Evolutionary conservation across 176 grass and related monocot genomes (phyloP).

Genomic region (Phragmites australis): DNA sequence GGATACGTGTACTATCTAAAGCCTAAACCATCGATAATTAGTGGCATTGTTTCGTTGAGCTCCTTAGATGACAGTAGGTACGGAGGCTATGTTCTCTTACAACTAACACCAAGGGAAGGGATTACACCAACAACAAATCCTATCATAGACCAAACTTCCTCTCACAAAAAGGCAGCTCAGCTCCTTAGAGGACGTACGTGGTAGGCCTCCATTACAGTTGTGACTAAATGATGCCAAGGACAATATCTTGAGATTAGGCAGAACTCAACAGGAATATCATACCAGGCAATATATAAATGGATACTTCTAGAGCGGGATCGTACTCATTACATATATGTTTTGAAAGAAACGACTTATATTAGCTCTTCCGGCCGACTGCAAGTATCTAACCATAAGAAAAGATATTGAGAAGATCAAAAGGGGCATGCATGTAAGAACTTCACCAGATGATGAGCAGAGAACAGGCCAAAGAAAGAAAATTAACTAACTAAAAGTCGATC

Average conservation of each 20-base stretch:
- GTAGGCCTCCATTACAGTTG: neutral
- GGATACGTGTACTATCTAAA: neutral
- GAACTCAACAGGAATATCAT: neutral
- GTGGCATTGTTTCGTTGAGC: neutral
- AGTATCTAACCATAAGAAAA: neutral
- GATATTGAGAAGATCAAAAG: conserved; percentile 20
- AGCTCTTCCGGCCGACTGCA: neutral
- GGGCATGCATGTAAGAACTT: neutral
- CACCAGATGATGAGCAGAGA: conserved; percentile 11
- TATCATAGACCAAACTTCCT: conserved; percentile 1
- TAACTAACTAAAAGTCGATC: neutral
- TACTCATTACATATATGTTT: neutral
- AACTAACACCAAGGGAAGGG: neutral
- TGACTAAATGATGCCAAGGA: neutral
- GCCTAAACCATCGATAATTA: neutral
- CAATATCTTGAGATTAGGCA: conserved; percentile 10
- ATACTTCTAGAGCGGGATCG: neutral
- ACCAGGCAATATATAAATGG: neutral
- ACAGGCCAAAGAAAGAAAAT: neutral
- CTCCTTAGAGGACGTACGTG: too few species aligned
- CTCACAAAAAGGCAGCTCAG: neutral
- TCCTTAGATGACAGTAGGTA: neutral
- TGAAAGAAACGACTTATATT: conserved; percentile 15
- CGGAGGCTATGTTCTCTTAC: neutral
- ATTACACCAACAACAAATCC: conserved; percentile 9